Percentiles rank a stretch among this genome's conserved stretches.
Conservation (phyloP, 495 filamentous ascomycete genomes). For the Poronia punctata region DNA sequence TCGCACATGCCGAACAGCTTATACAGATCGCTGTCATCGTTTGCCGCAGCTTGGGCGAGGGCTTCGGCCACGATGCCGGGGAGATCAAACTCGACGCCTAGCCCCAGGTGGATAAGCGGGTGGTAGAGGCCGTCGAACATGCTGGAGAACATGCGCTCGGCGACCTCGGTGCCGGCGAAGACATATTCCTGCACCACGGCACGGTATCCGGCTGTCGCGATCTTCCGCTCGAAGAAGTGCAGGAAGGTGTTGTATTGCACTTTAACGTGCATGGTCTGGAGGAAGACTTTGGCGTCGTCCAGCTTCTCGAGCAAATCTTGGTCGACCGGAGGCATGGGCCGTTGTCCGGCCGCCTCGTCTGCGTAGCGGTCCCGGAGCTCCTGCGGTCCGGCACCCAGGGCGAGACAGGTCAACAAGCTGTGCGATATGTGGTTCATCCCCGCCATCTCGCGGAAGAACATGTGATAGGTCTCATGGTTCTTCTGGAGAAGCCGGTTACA, state of each 20-base stretch:
- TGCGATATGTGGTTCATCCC: conserved; percentile 32
- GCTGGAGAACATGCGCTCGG: conserved; percentile 26
- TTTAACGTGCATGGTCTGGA: conserved; percentile 11
- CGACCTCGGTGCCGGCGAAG: conserved; percentile 22
- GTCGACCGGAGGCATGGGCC: conserved; percentile 19
- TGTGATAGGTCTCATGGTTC: conserved; percentile 45
- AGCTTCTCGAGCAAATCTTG: conserved; percentile 16
- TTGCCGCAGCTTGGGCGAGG: conserved; percentile 30
- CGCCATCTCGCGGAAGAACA: conserved; percentile 18
- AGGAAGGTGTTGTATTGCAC: conserved; percentile 31
- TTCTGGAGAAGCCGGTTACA: conserved; percentile 53
- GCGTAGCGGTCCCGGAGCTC: conserved; percentile 25
- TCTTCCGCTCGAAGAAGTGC: conserved; percentile 30
- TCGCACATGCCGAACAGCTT: conserved; percentile 12
- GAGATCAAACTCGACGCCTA: conserved; percentile 34
- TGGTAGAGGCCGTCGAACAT: conserved; percentile 28
- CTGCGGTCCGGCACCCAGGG: conserved; percentile 20
- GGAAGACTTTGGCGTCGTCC: conserved; percentile 21
- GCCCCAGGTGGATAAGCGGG: conserved; percentile 35
- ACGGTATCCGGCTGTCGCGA: conserved; percentile 20
- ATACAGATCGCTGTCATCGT: conserved; percentile 19
- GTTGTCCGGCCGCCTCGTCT: conserved; percentile 21
- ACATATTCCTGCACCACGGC: conserved; percentile 27
- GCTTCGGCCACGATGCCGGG: conserved; percentile 29
- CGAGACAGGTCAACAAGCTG: conserved; percentile 21